Base-by-base conservation (phyloP, 345 rosid genomes). In the Eucalyptus erythrocorys region DNA sequence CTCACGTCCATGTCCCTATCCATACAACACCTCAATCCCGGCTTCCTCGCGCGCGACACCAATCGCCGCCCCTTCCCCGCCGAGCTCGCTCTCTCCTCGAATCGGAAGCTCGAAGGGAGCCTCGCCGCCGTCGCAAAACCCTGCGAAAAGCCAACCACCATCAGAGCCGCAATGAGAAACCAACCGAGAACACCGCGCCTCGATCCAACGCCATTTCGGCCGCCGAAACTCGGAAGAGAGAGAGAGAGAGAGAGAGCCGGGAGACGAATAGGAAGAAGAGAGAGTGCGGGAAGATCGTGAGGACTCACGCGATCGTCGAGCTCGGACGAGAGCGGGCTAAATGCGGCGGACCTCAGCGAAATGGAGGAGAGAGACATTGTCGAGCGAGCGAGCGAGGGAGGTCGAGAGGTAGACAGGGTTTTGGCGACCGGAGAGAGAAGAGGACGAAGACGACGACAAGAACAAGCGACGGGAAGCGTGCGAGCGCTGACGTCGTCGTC, bases 1-100 rank as follows among this genome's bases (percentile, higher is more conserved):
- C 90, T 87, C 48, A 48, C 92, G 88, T 94, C 96, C 92, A 92
- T 90, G 49, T 87, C 93, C 76, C 86, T 88, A 89, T 95, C 94
- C 76, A 32, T 88, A 14, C 89, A 91, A 87, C 98, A 95, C 84
- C 88, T 89, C 34, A 94, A 87, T 88, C 91, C 92, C 86, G 94
- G 89, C 45, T 86, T 91, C 68, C 89, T 92, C 14, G 90, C 84
- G 55, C 87, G 88, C 30, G 82, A 88, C 68, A 53, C 85, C 86
- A 91, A 76, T 42, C 57, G 87, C 51, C 88, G 91, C 13, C 89
- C 93, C 89, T 89, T 93, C 13, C 89, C 93, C 89, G 42, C 66
- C 27, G 88, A 90, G 90, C 80, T 42, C 81, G 50, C 80, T 85
- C 90, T 87, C 89, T 88, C 91, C 59, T 89, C 85, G 82, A 94